Conservation (phyloP, 495 filamentous ascomycete genomes). For the Bryoglossum gracile region DNA sequence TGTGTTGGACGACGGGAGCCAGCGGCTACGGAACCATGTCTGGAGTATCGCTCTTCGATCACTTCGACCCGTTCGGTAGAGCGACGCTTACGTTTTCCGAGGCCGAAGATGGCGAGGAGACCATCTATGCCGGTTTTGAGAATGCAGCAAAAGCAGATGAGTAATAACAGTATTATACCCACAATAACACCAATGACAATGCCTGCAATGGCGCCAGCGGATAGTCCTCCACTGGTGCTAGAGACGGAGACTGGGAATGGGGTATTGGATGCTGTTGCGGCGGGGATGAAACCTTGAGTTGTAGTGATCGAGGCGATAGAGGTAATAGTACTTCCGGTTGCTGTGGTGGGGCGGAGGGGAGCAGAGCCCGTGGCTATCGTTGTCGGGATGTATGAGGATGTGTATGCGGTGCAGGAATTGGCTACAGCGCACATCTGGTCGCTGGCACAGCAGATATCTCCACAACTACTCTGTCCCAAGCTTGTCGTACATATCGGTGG, state of each 20-base stretch:
- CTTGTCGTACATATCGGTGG: constrained; percentile 43
- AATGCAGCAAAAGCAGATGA: constrained; percentile 70
- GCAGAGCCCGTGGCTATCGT: constrained; percentile 36
- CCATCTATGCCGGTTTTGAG: constrained; percentile 57
- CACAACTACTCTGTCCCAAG: constrained; percentile 60
- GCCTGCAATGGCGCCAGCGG: constrained; percentile 84
- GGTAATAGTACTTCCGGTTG: constrained; percentile 32
- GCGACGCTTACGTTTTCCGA: constrained; percentile 34
- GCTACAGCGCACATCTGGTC: constrained; percentile 56
- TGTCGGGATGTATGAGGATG: constrained; percentile 26
- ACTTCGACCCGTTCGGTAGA: constrained; percentile 33
- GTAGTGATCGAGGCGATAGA: constrained; percentile 28
- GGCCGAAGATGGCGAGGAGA: constrained; percentile 59
- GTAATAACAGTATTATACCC: constrained; percentile 63
- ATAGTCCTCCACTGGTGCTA: constrained; percentile 48
- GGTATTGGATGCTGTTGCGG: constrained; percentile 15
- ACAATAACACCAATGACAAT: constrained; percentile 83
- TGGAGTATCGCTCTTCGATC: constrained; percentile 62
- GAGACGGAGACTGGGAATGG: constrained; percentile 22
- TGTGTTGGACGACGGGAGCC: constrained; percentile 36
- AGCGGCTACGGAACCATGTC: constrained; percentile 35
- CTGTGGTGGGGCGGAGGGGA: constrained; percentile 60
- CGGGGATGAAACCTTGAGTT: constrained; percentile 16
- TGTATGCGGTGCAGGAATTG: constrained; percentile 41
- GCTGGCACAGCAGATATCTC: constrained; percentile 63